Percentiles rank a stretch among this genome's conserved stretches.
These are phyloP conservation scores for Piloderma croceum DNA, from an alignment of 768 basidiomycete genomes.

Conservation along the genomic window DNA sequence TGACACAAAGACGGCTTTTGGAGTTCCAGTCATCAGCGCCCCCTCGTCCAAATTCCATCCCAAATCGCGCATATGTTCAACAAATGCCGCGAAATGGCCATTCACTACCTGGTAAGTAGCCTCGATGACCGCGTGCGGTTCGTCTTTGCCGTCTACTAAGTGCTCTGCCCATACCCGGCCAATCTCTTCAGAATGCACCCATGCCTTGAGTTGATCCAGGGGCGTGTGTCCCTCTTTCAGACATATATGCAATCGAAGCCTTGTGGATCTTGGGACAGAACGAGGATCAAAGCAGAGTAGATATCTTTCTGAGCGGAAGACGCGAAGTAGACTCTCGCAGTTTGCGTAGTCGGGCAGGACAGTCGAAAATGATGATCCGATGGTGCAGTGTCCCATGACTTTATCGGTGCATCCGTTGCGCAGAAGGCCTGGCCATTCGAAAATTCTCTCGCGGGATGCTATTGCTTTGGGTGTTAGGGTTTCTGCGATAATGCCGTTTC, in stretches of 20 bases:
- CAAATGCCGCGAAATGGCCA: constrained; percentile 21
- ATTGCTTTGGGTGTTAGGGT: constrained; percentile 30
- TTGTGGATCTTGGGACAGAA: constrained; percentile 11
- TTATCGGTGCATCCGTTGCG: constrained; percentile 30
- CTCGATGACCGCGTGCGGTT: constrained; percentile 5
- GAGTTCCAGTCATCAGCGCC: constrained; percentile 26
- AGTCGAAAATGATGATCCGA: constrained; percentile 43
- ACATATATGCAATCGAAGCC: constrained; percentile 36
- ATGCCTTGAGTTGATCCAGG: constrained; percentile 51
- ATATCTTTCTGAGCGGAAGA: constrained; percentile 44
- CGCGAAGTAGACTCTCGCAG: constrained; percentile 25
- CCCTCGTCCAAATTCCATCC: constrained; percentile 36
- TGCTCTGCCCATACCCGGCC: background rate
- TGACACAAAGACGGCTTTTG: constrained; percentile 3
- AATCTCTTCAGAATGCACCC: constrained; percentile 22
- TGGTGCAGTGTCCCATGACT: constrained; percentile 40
- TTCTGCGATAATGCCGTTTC: constrained; percentile 8
- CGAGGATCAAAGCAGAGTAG: constrained; percentile 45
- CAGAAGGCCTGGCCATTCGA: constrained; percentile 35
- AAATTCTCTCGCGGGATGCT: constrained; percentile 39
- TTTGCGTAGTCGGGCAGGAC: constrained; percentile 20
- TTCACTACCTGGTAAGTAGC: constrained; percentile 26
- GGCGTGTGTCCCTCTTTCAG: constrained; percentile 46
- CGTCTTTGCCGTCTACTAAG: background rate
- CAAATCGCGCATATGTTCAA: constrained; percentile 18